Base-by-base conservation (phyloP, 2,329 filamentous ascomycete genomes). In the Pestalotiopsis sp. region DNA sequence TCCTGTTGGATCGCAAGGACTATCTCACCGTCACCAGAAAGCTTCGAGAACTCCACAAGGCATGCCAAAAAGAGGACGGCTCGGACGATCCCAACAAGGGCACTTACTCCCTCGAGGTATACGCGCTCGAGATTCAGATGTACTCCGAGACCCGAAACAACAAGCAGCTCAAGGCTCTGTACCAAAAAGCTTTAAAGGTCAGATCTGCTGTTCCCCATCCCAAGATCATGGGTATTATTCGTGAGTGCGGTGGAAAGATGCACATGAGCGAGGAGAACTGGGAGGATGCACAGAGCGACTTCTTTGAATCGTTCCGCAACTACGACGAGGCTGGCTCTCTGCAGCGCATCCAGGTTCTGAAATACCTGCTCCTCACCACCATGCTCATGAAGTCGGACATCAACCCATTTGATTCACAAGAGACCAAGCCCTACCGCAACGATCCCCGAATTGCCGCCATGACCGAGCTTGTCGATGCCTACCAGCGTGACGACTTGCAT, bases 231-330 rank as follows among this genome's bases (percentile, higher is more conserved):
- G 96, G 96, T 65, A 95, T 99, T 79, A 99, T 99, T 78, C 92
- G 95, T 67, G 96, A 99, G 83, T 99, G 96, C 79, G 96, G 96
- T 76, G 96, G 96, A 75, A 99, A 99, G 86, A 99, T 99, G 96
- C 95, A 98, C 84, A 98, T 99, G 96, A 96, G 93, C 80, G 96
- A 99, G 85, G 96, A 98, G 83, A 98, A 98, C 80, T 99, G 96
- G 96, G 94, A 96, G 79, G 93, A 95, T 77, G 96, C 96, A 1
- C 95, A 98, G 82, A 95, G 91, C 75, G 96, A 98, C 83, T 99
- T 99, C 81, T 98, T 98, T 80, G 96, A 99, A 80, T 97, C 95
- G 1, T 99, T 99, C 85, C 93, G 95, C 68, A 98, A 98, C 83
- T 99, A 98, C 82, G 96, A 99, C 79, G 96, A 99, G 84, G 96